A percentile compares a stretch with the other conserved stretches of the same genome.
Conservation (phyloP, 768 basidiomycete genomes). For the Gautieria morchelliformis region DNA sequence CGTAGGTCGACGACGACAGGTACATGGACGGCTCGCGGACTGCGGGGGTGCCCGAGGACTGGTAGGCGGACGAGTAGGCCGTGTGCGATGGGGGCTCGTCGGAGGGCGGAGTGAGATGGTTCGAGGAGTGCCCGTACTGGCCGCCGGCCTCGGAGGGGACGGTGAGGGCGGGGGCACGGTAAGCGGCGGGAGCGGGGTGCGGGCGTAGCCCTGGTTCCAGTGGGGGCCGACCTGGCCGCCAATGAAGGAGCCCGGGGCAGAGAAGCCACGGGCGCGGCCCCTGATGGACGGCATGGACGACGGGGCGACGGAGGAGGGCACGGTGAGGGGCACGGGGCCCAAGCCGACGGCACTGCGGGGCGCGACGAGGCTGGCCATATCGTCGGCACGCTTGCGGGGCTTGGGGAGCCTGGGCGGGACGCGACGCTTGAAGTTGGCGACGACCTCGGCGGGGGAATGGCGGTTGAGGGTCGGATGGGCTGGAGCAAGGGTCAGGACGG, state of each 20-base stretch:
- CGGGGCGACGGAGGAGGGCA: constrained; percentile 36
- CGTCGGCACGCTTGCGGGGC: constrained; percentile 68
- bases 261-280: constrained; percentile 59
- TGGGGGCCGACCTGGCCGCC: constrained; percentile 33
- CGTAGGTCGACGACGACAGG: background rate
- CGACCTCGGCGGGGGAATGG: constrained; percentile 81
- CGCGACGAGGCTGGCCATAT: constrained; percentile 38
- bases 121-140: constrained; percentile 41
- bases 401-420: constrained; percentile 90
- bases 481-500: constrained; percentile 22
- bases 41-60: background rate
- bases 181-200: constrained; percentile 57
- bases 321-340: constrained; percentile 47
- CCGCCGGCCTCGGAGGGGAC: constrained; percentile 59
- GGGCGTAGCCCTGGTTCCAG: constrained; percentile 43
- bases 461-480: constrained; percentile 89
- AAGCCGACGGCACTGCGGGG: constrained; percentile 62
- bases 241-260: constrained; percentile 72
- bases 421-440: constrained; percentile 91
- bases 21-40: constrained; percentile 3
- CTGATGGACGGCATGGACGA: constrained; percentile 43
- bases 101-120: constrained; percentile 53
- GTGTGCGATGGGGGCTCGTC: constrained; percentile 26
- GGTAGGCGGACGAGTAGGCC: constrained; percentile 30
- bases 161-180: constrained; percentile 32